Evolutionary conservation across 2,329 filamentous ascomycete species (phyloP).

Genomic region (Calonectria montana): DNA sequence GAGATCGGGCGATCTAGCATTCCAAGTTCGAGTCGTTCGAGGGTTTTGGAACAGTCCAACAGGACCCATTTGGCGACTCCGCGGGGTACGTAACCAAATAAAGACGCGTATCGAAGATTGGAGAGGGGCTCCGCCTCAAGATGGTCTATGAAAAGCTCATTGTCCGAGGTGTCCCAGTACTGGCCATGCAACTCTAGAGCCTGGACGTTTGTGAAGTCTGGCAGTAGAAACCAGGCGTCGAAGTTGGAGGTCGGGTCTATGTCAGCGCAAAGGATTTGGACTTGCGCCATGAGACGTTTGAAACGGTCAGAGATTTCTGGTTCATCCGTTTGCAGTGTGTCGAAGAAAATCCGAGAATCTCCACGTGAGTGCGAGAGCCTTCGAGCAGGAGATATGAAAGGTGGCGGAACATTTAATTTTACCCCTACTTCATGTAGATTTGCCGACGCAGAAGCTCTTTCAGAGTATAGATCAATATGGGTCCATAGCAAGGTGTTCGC

Average conservation of each 20-base stretch:
- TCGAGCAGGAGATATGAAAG: background rate
- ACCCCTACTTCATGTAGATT: too few species aligned
- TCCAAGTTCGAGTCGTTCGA: background rate
- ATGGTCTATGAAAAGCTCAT: background rate
- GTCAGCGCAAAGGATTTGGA: background rate
- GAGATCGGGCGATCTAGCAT: background rate
- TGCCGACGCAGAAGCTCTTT: too few species aligned
- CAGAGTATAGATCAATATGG: background rate
- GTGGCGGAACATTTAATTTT: background rate
- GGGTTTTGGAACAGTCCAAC: background rate
- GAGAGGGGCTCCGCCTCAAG: background rate
- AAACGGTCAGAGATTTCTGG: too few species aligned
- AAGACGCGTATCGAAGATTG: background rate
- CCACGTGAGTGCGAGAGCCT: background rate
- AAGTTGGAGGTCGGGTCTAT: background rate
- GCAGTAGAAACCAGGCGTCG: background rate
- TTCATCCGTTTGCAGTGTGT: background rate
- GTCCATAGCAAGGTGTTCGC: background rate
- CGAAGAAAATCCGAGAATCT: background rate
- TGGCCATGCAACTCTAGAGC: background rate
- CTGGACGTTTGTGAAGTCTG: background rate
- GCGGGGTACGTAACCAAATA: background rate
- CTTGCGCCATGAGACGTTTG: background rate
- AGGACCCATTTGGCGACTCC: background rate
- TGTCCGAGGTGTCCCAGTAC: background rate